Conservation (phyloP, 306 rosid species). For the Dryas alaskensis region DNA sequence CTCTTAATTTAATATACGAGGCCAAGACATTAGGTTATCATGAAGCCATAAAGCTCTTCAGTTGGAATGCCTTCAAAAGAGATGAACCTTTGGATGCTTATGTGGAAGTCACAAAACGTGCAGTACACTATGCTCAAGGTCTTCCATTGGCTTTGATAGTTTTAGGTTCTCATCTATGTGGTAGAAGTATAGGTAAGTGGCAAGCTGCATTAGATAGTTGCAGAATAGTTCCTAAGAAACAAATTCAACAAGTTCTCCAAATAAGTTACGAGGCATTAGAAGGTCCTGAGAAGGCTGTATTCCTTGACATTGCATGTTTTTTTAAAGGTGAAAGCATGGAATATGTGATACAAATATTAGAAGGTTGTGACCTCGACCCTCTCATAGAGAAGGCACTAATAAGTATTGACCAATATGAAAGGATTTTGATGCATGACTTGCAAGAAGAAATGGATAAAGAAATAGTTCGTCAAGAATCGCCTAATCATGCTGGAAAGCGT, state of each 20-base stretch:
- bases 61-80: background rate
- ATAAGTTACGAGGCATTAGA: background rate
- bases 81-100: too few relatives aligned
- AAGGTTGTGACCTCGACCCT: background rate
- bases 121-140: background rate
- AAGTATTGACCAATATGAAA: background rate
- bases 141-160: too few relatives aligned
- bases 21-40: background rate
- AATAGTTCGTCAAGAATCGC: constrained; percentile 10
- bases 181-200: background rate
- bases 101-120: background rate
- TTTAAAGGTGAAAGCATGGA: background rate
- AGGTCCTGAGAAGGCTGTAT: background rate
- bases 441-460: constrained; percentile 2
- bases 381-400: background rate
- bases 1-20: background rate
- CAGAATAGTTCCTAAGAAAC: background rate
- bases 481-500: background rate
- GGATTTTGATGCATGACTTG: background rate
- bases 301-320: constrained; percentile 2
- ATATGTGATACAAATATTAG: background rate
- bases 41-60: too few relatives aligned
- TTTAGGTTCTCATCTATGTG: background rate
- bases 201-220: background rate
- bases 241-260: background rate